Evolutionary conservation across 768 basidiomycete genomes (phyloP), one percentile per base, ranked within the genome.

Genomic region (Tricholoma matsutake): DNA sequence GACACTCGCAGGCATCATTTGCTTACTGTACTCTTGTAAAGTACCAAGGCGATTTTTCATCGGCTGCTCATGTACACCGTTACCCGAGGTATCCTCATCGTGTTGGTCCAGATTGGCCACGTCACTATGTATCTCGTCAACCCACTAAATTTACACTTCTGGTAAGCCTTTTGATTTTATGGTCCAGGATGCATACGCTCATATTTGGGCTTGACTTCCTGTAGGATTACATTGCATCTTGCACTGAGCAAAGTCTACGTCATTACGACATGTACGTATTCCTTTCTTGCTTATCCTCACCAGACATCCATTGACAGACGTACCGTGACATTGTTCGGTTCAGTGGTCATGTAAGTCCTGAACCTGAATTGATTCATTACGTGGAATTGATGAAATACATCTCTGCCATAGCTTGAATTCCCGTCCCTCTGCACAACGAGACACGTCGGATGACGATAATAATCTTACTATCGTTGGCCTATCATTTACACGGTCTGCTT

Each of bases 51-150:
- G 43, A 31, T 60, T 5, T 32, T 63, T 31, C 37, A 60, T 18
- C 49, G 55, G 22, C 43, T 63, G 11, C n/a, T 63, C 10, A 22
- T 57, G 14, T 63, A 47, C 29, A 37, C 39, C 6, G 31, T 57
- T 10, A 56, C 57, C 25, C 62, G 62, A 34, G 62, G 62, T 4
- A 53, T 63, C n/a, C 54, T 63, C 25, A 43, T 63, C 2, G 25
- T 22, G 7, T n/a, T 56, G n/a, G 58, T 56, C 8, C 62, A 63
- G 35, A 31, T 60, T 14, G 59, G 31, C 10, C 62, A 63, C 57
- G 51, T 63, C 29, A 20, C 49, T 10, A 60, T 59, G 59, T 56
- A 41, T 32, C 31, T 56, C 11, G 6, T 60, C n/a, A 37, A 60
- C 8, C 62, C 59, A 20, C 22, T 11, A 3, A 43, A 63, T 41